Evolutionary conservation across 2,329 filamentous ascomycete species (phyloP).

Genomic region (Pseudopyricularia javanii): DNA sequence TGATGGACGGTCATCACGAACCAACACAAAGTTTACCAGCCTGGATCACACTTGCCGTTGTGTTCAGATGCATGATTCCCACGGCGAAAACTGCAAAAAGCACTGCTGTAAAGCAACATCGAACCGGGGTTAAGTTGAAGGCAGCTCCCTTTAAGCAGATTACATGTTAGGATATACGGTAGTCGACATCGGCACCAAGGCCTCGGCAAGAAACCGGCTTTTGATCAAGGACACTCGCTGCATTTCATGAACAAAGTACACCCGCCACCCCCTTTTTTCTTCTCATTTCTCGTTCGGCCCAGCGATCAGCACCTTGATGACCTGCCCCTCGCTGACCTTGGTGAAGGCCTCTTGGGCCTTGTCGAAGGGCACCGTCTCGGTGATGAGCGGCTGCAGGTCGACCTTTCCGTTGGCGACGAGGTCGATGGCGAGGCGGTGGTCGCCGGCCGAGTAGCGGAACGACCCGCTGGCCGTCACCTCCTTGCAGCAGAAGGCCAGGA

Average conservation of each 20-base stretch:
- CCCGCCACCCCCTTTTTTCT: not conserved
- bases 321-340: slow-evolving; percentile 74
- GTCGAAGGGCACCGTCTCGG: slow-evolving; percentile 64
- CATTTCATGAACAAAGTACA: not conserved
- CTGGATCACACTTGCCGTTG: too few species aligned
- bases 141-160: too few species aligned
- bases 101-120: too few species aligned
- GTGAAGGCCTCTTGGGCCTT: slow-evolving; percentile 79
- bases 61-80: too few species aligned
- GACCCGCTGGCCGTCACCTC: slow-evolving; percentile 95
- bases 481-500: slow-evolving; percentile 81
- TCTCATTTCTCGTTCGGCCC: slow-evolving; percentile 39
- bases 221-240: not conserved
- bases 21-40: too few species aligned
- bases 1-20: not conserved
- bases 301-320: slow-evolving; percentile 57
- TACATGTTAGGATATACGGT: too few species aligned
- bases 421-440: slow-evolving; percentile 86
- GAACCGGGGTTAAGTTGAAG: too few species aligned
- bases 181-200: too few species aligned
- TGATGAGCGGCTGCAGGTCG: slow-evolving; percentile 70
- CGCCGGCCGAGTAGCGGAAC: slow-evolving; percentile 93
- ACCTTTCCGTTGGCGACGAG: slow-evolving; percentile 76
- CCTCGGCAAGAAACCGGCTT: not conserved
- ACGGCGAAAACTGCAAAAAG: too few species aligned